These are phyloP conservation scores for Stylosanthes scabra DNA, from an alignment of 331 rosid species.

Conservation along the genomic window DNA sequence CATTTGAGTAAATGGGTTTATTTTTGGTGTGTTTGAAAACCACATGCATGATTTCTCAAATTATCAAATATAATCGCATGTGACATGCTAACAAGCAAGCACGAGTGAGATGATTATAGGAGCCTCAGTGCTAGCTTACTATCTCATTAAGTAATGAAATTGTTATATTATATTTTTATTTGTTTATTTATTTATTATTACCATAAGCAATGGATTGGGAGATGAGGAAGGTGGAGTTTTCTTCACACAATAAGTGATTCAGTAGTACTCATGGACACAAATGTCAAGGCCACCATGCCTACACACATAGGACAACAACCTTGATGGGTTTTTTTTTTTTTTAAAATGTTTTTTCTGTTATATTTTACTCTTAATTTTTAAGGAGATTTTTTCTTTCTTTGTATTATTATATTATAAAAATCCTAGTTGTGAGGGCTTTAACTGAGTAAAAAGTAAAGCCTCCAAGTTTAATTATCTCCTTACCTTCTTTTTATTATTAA, in stretches of 20 bases:
- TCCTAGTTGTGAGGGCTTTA: too few relatives aligned
- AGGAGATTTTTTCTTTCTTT: too few relatives aligned
- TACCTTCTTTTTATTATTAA: not conserved
- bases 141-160: slow-evolving; percentile 48
- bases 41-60: slow-evolving; percentile 26
- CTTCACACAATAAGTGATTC: not conserved
- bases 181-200: slow-evolving; percentile 12
- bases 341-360: too few relatives aligned
- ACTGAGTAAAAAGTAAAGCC: too few relatives aligned
- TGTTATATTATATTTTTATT: slow-evolving; percentile 3
- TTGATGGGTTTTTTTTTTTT: not conserved
- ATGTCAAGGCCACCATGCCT: not conserved
- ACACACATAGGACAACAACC: not conserved
- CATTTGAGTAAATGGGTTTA: slow-evolving; percentile 9
- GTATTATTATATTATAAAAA: too few relatives aligned
- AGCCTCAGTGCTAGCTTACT: slow-evolving; percentile 45
- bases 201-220: not conserved
- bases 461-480: too few relatives aligned
- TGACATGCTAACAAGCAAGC: slow-evolving; percentile 37
- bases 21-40: slow-evolving; percentile 17
- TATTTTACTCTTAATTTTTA: too few relatives aligned
- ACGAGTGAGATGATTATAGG: slow-evolving; percentile 49
- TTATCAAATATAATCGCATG: slow-evolving; percentile 4
- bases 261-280: not conserved
- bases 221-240: not conserved